phyloP scores from a whole-genome alignment of 805 yeast species.

The Hanseniaspora mollemarum region DNA sequence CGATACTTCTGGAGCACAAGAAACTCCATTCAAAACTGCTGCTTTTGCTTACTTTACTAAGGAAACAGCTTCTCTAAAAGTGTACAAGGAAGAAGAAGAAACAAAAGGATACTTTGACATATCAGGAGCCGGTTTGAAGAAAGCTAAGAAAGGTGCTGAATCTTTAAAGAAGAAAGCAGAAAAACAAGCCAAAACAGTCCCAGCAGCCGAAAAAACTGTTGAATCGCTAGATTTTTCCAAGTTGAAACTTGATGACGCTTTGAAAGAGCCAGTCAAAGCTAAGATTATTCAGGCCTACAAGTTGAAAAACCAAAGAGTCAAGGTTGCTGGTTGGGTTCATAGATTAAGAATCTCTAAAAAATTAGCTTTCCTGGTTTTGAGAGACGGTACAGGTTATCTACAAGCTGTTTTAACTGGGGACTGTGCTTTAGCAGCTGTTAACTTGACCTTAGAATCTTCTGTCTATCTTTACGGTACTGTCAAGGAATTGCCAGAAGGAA shows the following conservation, averaged over 20 bases:
- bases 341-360: slow-evolving; percentile 90
- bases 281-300: slow-evolving; percentile 50
- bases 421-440: slow-evolving; percentile 77
- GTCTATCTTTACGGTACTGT: slow-evolving; percentile 70
- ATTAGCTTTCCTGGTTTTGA: slow-evolving; percentile 73
- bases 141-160: slow-evolving; percentile 92
- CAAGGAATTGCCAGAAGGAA: slow-evolving; percentile 83
- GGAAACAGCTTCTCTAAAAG: slow-evolving; percentile 42
- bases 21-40: slow-evolving; percentile 63
- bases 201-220: slow-evolving; percentile 51
- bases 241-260: slow-evolving; percentile 59
- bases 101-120: slow-evolving; percentile 40
- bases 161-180: slow-evolving; percentile 64
- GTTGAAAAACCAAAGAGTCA: slow-evolving; percentile 56
- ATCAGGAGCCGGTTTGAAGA: slow-evolving; percentile 81
- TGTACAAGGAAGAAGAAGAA: slow-evolving; percentile 46
- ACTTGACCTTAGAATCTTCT: slow-evolving; percentile 80
- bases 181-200: slow-evolving; percentile 47
- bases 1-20: slow-evolving; percentile 51
- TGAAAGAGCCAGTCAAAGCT: slow-evolving; percentile 56
- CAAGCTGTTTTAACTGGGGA: slow-evolving; percentile 86
- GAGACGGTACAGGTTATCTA: slow-evolving; percentile 89
- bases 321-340: slow-evolving; percentile 91
- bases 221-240: slow-evolving; percentile 60
- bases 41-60: slow-evolving; percentile 60